Base-by-base conservation (phyloP, 495 filamentous ascomycete genomes). In the Penicilliopsis zonata region DNA sequence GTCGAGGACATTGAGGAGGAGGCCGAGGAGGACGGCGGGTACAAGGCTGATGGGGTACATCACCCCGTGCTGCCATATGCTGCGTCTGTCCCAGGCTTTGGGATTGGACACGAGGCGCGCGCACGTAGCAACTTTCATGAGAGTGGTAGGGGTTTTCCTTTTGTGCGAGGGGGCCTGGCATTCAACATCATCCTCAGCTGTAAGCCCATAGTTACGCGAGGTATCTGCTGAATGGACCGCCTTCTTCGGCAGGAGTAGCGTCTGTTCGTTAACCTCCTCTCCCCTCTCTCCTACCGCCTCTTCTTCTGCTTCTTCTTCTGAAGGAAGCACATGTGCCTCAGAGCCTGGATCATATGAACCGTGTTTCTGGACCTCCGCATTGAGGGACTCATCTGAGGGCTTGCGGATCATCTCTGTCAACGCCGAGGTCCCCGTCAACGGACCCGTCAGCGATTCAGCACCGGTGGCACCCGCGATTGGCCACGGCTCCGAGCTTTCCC, bases 1-100 rank as follows among this genome's bases (percentile, higher is more conserved):
- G 60, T 98, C 90, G 16, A 98, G 64, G 25, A 98, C 78, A 44
- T 95, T 98, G 12, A 98, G 67, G 4, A 98, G 64, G 12, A 94
- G 63, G 0, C 90, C 90, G 2, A 98, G 71, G 36, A 92, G 61
- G 3, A 96, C 87, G 4, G 88, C 79, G 1, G 92, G 90, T 9
- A 95, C 46, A 30, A 76, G 76, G 23, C 70, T 68, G 15, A 75
- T 49, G 5, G 86, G 80, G 35, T 79, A 65, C 12, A 81, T 55
- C 7, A 90, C 52, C 3, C 65, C 71, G 15, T 70, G 64, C 34
- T 68, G 42, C 74, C 75, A 85, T 4, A 90, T 58, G 0, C 66
- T 56, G 28, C 60, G 69, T 29, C 57, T 61, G 50, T 86, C 61
- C 84, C 86, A 95, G 24, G 60, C 57, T 46, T 82, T 86, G 2